Conservation (phyloP, 805 yeast species). For the Kazachstania psychrophila region DNA sequence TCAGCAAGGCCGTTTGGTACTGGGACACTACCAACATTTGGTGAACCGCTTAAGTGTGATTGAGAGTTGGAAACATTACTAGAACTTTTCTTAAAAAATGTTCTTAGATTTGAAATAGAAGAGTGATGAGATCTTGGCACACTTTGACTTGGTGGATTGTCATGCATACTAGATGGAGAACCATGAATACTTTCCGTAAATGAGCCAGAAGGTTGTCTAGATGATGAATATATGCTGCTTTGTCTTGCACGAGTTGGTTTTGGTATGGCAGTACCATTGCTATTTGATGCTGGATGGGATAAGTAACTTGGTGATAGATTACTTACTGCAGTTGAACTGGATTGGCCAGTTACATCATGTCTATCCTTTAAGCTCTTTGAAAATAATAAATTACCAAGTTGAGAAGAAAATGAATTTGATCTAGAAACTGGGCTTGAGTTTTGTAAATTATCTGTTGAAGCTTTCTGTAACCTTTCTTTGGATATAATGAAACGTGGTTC, state of each 20-base stretch:
- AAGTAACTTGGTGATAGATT: constrained; percentile 1
- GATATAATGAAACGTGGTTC: constrained; percentile 83
- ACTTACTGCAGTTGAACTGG: not conserved
- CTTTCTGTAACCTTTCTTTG: constrained; percentile 45
- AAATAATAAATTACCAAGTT: constrained; percentile 29
- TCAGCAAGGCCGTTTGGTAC: constrained; percentile 1
- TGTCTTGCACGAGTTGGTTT: constrained; percentile 30
- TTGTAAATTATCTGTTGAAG: constrained; percentile 18
- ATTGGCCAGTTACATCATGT: not conserved
- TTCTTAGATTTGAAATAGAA: constrained; percentile 68
- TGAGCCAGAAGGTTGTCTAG: constrained; percentile 27
- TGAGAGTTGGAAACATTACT: constrained; percentile 1
- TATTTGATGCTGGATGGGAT: not conserved
- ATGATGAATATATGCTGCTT: constrained; percentile 28
- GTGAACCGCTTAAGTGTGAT: constrained; percentile 2
- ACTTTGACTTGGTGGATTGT: constrained; percentile 32
- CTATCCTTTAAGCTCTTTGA: constrained; percentile 21
- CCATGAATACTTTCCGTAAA: constrained; percentile 19
- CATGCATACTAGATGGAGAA: constrained; percentile 27
- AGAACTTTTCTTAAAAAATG: constrained; percentile 50
- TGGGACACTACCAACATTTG: constrained; percentile 1
- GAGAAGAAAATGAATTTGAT: constrained; percentile 29
- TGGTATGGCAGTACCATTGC: constrained; percentile 26
- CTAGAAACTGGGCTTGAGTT: constrained; percentile 22
- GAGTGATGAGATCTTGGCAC: constrained; percentile 50